Percentiles rank a stretch among this genome's conserved stretches.
These are phyloP conservation scores for Geotrichum candidum DNA, from an alignment of 1,139 yeast species.

Conservation along the genomic window DNA sequence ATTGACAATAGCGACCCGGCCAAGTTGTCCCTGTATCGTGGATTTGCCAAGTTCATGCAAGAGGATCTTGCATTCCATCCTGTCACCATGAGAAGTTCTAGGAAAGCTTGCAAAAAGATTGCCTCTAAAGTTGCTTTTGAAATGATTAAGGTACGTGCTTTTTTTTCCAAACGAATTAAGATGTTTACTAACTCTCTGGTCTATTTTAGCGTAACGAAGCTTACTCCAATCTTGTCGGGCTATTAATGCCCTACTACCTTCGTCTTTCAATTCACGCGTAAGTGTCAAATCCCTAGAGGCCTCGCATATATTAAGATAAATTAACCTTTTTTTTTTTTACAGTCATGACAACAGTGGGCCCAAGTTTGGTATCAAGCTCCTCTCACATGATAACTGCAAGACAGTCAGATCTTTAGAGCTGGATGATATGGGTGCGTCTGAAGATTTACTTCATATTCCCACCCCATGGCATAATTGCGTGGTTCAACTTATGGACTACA, in stretches of 20 bases:
- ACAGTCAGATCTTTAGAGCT: conserved; percentile 13
- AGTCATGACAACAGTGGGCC: conserved; percentile 19
- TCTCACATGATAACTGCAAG: conserved; percentile 14
- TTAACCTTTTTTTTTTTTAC: not conserved
- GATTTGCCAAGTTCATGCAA: conserved; percentile 17
- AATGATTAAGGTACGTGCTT: conserved; percentile 16
- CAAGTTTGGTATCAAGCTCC: conserved; percentile 17
- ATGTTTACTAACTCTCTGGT: conserved; percentile 2
- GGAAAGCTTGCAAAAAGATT: conserved; percentile 16
- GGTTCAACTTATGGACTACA: conserved; percentile 9
- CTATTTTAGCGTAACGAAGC: conserved; percentile 17
- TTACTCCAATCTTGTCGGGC: conserved; percentile 19
- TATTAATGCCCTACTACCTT: conserved; percentile 16
- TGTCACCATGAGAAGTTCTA: conserved; percentile 4
- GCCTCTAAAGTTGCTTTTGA: conserved; percentile 19
- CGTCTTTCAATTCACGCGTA: conserved; percentile 20
- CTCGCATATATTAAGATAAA: not conserved
- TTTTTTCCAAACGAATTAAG: not conserved
- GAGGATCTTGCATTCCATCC: conserved; percentile 18
- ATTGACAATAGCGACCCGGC: conserved; percentile 19
- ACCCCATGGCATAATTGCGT: conserved; percentile 20
- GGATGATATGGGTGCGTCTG: conserved; percentile 15
- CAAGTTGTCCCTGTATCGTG: conserved; percentile 18
- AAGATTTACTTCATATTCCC: conserved; percentile 18
- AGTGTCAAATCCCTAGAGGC: not conserved